These are phyloP conservation scores for Neodidymelliopsis sp. DNA, from an alignment of 2,329 filamentous ascomycete species.

Conservation along the genomic window DNA sequence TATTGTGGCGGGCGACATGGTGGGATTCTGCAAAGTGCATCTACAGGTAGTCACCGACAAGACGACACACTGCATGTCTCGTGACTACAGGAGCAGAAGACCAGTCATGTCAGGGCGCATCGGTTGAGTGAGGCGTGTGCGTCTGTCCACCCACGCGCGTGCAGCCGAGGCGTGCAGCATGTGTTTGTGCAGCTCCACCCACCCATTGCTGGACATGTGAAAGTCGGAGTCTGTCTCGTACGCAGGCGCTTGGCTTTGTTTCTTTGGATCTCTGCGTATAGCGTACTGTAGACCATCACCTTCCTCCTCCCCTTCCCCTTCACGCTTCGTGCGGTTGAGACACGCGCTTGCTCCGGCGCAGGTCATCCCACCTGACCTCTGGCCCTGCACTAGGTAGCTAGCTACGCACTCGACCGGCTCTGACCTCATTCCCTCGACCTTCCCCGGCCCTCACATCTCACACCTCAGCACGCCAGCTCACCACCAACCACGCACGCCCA, in stretches of 20 bases:
- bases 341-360: constrained; percentile 3
- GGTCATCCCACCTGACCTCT: constrained; percentile 8
- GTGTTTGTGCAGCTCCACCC: not conserved
- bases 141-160: constrained; percentile 17
- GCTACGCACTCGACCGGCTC: not conserved
- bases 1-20: too few relatives aligned
- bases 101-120: too few relatives aligned
- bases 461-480: not conserved
- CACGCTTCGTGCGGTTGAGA: too few relatives aligned
- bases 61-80: too few relatives aligned
- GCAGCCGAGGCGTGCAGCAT: constrained; percentile 22
- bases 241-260: too few relatives aligned
- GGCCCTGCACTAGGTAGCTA: constrained; percentile 4
- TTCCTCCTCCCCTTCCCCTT: too few relatives aligned
- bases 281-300: too few relatives aligned
- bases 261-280: too few relatives aligned
- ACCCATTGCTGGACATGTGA: constrained; percentile 13
- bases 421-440: constrained; percentile 7
- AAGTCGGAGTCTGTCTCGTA: not conserved
- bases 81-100: too few relatives aligned
- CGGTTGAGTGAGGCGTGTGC: not conserved
- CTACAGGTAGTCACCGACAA: too few relatives aligned
- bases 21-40: too few relatives aligned
- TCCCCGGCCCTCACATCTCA: not conserved
- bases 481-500: not conserved